Conservation (phyloP, 257 asterid species). For the Fraxinus cuspidata region DNA sequence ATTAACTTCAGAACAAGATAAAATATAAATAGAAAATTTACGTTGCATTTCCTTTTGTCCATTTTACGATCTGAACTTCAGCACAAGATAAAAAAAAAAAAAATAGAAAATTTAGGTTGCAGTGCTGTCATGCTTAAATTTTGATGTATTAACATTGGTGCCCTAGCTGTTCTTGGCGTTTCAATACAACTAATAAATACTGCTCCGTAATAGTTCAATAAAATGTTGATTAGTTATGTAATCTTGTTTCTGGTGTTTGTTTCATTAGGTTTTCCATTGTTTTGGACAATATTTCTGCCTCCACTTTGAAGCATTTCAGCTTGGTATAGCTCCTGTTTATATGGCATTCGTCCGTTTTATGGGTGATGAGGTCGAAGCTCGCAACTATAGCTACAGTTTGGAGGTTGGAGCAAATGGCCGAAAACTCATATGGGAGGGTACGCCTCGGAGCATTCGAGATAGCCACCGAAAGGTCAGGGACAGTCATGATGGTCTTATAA, state of each 20-base stretch:
- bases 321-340: constrained; percentile 42
- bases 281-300: constrained; percentile 45
- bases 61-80: no score
- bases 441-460: constrained; percentile 40
- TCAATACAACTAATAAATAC: not conserved
- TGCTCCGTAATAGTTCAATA: not conserved
- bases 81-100: no score
- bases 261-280: constrained; percentile 43
- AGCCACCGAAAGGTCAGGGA: constrained; percentile 47
- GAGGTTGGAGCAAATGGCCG: constrained; percentile 47
- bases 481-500: constrained; percentile 42
- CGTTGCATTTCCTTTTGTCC: no score
- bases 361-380: constrained; percentile 46
- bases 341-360: constrained; percentile 48
- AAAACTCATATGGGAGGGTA: constrained; percentile 45
- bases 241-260: not conserved
- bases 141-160: not conserved
- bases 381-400: constrained; percentile 41
- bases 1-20: no score
- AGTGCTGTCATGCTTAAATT: no score
- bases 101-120: no score
- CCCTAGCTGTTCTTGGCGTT: not conserved
- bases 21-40: no score
- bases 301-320: constrained; percentile 43
- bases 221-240: not conserved